phyloP scores from a whole-genome alignment of 768 basidiomycete genomes.

The Hysterangium stoloniferum region DNA sequence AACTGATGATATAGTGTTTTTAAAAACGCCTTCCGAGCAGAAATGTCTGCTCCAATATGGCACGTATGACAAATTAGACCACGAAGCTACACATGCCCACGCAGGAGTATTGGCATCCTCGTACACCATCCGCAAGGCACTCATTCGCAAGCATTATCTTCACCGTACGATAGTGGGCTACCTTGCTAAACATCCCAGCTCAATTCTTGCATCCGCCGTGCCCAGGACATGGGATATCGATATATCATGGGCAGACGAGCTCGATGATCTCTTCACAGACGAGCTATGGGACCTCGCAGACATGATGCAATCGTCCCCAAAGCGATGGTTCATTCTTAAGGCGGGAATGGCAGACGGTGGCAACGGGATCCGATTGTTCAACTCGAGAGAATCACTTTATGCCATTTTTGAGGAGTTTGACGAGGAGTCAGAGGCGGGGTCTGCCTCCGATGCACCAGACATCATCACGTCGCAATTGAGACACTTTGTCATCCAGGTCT shows the following conservation, averaged over 20 bases:
- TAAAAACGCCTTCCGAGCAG: background rate
- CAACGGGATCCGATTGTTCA: slow-evolving; percentile 89
- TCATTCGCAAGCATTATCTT: slow-evolving; percentile 93
- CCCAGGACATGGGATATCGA: slow-evolving; percentile 83
- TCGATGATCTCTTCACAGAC: slow-evolving; percentile 89
- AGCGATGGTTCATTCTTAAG: slow-evolving; percentile 89
- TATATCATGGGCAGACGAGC: slow-evolving; percentile 84
- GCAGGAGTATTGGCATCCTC: slow-evolving; percentile 63
- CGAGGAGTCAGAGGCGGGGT: slow-evolving; percentile 40
- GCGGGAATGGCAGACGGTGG: slow-evolving; percentile 97
- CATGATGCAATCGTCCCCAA: slow-evolving; percentile 36
- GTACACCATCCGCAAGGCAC: slow-evolving; percentile 83
- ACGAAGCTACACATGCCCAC: slow-evolving; percentile 53
- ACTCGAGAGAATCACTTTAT: slow-evolving; percentile 61
- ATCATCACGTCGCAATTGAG: slow-evolving; percentile 82
- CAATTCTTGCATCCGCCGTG: slow-evolving; percentile 44
- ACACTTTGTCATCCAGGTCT: slow-evolving; percentile 93
- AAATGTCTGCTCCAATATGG: slow-evolving; percentile 66
- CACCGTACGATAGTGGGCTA: slow-evolving; percentile 67
- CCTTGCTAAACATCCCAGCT: slow-evolving; percentile 58
- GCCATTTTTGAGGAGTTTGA: slow-evolving; percentile 81
- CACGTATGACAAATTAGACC: slow-evolving; percentile 81
- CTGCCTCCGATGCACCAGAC: slow-evolving; percentile 32
- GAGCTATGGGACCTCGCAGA: slow-evolving; percentile 84
- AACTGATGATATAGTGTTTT: slow-evolving; percentile 16